phyloP scores from a whole-genome alignment of 441 rosid species.

The Gossypium gossypioides region DNA sequence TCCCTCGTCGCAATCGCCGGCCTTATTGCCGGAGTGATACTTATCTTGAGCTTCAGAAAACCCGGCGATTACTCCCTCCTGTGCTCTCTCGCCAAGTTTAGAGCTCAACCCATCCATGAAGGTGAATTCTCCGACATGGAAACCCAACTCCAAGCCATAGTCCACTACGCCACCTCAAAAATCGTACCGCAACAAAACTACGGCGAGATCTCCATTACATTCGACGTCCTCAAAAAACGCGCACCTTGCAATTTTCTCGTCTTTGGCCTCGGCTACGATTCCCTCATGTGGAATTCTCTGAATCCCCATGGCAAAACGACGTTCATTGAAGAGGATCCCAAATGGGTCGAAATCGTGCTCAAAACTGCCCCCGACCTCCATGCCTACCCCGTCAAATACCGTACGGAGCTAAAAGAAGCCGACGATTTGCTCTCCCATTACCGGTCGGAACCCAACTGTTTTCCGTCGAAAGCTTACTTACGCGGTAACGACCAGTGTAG shows the following conservation, averaged over 20 bases:
- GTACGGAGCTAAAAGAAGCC: slow-evolving; percentile 59
- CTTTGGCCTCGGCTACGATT: slow-evolving; percentile 79
- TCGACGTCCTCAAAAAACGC: slow-evolving; percentile 45
- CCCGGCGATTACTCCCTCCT: slow-evolving; percentile 34
- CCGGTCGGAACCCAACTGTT: slow-evolving; percentile 42
- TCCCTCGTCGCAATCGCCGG: slow-evolving; percentile 30
- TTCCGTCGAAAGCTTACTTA: slow-evolving; percentile 33
- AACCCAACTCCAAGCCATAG: slow-evolving; percentile 59
- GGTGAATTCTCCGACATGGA: slow-evolving; percentile 34
- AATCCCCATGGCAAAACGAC: slow-evolving; percentile 68
- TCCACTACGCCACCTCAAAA: slow-evolving; percentile 77
- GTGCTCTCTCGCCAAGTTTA: slow-evolving; percentile 35
- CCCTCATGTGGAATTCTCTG: slow-evolving; percentile 79
- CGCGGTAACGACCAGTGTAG: slow-evolving; percentile 43
- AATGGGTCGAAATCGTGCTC: slow-evolving; percentile 56
- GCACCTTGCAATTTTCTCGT: slow-evolving; percentile 77
- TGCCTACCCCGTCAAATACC: slow-evolving; percentile 55
- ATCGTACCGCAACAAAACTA: slow-evolving; percentile 58
- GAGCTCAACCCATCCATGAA: slow-evolving; percentile 18
- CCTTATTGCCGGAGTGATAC: slow-evolving; percentile 32
- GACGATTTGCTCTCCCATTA: slow-evolving; percentile 36
- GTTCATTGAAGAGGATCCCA: slow-evolving; percentile 77
- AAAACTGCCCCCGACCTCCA: slow-evolving; percentile 37
- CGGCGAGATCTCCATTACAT: slow-evolving; percentile 48
- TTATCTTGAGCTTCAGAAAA: slow-evolving; percentile 34